These are phyloP conservation scores for Cordyceps fumosorosea DNA, from an alignment of 2,329 filamentous ascomycete genomes.

Conservation along the genomic window DNA sequence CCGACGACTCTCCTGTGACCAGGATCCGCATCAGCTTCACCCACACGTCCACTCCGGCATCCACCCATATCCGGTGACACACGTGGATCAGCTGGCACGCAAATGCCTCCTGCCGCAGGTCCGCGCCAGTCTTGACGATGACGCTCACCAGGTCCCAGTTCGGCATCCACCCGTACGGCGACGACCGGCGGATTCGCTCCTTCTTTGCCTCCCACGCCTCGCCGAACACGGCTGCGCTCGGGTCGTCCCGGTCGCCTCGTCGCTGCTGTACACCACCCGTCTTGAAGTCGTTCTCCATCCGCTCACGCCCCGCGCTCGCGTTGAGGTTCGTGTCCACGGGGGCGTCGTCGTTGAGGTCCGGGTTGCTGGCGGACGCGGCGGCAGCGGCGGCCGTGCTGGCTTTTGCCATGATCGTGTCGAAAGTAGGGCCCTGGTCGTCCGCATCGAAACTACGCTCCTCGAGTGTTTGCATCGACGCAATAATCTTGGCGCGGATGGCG, in stretches of 20 bases:
- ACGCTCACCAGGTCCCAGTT: conserved; percentile 85
- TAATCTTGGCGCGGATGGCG: conserved; percentile 78
- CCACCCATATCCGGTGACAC: conserved; percentile 75
- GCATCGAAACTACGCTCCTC: conserved; percentile 79
- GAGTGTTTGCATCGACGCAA: conserved; percentile 81
- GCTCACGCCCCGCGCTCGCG: conserved; percentile 66
- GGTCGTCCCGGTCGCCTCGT: conserved; percentile 77
- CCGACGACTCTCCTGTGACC: conserved; percentile 77
- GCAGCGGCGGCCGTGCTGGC: conserved; percentile 46
- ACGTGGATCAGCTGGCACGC: conserved; percentile 78
- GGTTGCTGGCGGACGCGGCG: conserved; percentile 30
- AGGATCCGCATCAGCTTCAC: conserved; percentile 83
- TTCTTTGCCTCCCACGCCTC: conserved; percentile 82
- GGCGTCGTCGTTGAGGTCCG: conserved; percentile 51
- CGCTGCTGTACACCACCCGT: conserved; percentile 76
- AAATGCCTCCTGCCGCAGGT: conserved; percentile 78
- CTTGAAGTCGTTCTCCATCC: conserved; percentile 87
- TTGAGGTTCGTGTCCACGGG: conserved; percentile 50
- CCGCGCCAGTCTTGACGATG: conserved; percentile 80
- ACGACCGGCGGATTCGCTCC: conserved; percentile 75
- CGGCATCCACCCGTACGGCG: conserved; percentile 82
- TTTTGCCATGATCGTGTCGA: conserved; percentile 76
- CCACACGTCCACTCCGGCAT: conserved; percentile 72
- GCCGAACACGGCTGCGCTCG: conserved; percentile 78
- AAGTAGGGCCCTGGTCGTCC: conserved; percentile 68